A percentile compares a stretch with the other conserved stretches of the same genome.
Evolutionary conservation across 805 yeast genomes (phyloP).

Genomic region (Candida namnaoensis): DNA sequence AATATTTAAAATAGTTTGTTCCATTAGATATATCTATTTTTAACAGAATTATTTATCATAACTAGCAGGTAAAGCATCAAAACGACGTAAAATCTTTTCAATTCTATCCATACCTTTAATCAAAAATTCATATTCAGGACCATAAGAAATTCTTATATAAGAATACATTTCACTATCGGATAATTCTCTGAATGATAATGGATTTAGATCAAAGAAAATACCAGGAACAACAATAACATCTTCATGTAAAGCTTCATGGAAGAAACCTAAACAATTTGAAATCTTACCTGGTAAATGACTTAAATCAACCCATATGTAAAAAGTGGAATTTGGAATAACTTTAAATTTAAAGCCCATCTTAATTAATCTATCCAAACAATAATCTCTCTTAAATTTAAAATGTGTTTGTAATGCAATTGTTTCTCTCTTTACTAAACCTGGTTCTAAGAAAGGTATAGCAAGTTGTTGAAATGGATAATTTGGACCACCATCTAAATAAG

Average conservation of each 20-base stretch:
- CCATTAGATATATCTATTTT: too few species aligned
- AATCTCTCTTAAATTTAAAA: conserved; percentile 49
- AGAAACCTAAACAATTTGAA: conserved; percentile 49
- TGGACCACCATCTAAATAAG: conserved; percentile 52
- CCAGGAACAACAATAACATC: conserved; percentile 56
- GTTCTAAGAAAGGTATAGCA: conserved; percentile 45
- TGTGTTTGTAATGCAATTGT: conserved; percentile 51
- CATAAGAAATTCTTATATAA: conserved; percentile 49
- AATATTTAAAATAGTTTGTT: too few species aligned
- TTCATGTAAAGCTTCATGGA: conserved; percentile 55
- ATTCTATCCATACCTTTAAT: conserved; percentile 54
- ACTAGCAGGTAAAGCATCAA: conserved; percentile 30
- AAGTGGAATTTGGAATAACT: conserved; percentile 47
- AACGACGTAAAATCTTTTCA: conserved; percentile 36
- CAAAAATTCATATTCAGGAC: conserved; percentile 44
- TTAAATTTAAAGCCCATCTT: conserved; percentile 47
- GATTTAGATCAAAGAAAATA: conserved; percentile 52
- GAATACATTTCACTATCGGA: conserved; percentile 54
- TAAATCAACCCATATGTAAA: conserved; percentile 51
- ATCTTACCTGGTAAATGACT: conserved; percentile 47
- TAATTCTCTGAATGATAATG: conserved; percentile 35
- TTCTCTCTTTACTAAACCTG: conserved; percentile 38
- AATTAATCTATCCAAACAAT: conserved; percentile 36
- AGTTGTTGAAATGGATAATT: conserved; percentile 56
- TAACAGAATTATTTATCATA: not conserved